Evolutionary conservation across 306 rosid species (phyloP).

Genomic region (Purshia tridentata): DNA sequence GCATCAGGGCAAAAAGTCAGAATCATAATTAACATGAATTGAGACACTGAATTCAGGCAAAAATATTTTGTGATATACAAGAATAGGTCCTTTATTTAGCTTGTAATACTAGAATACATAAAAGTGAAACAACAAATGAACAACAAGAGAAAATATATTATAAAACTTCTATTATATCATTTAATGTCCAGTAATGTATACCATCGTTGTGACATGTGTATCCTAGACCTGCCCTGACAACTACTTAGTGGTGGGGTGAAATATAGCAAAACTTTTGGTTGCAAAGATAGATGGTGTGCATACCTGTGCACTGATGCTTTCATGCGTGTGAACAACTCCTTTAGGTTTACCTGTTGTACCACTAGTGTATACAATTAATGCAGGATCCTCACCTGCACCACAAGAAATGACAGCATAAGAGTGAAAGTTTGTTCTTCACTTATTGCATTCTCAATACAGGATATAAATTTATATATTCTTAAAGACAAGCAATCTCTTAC

Average conservation of each 20-base stretch:
- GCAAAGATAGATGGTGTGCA: constrained; percentile 19
- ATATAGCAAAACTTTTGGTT: not conserved
- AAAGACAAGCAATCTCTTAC: constrained; percentile 43
- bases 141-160: not conserved
- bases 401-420: constrained; percentile 27
- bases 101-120: not conserved
- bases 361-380: constrained; percentile 82
- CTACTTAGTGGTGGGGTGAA: not conserved
- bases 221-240: constrained; percentile 1
- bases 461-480: constrained; percentile 7
- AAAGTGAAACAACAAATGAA: constrained; percentile 4
- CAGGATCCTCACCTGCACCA: constrained; percentile 81
- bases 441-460: constrained; percentile 7
- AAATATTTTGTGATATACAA: not conserved
- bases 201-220: not conserved
- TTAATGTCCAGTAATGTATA: not conserved
- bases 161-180: not conserved
- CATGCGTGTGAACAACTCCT: constrained; percentile 95
- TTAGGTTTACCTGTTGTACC: constrained; percentile 99
- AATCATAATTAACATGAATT: constrained; percentile 8
- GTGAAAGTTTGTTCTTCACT: constrained; percentile 13
- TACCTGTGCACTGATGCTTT: constrained; percentile 82
- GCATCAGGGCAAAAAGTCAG: constrained; percentile 15
- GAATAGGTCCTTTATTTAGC: not conserved
- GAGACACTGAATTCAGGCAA: not conserved